Evolutionary conservation across 805 yeast species (phyloP).

Genomic region (Metschnikowia borealis): DNA sequence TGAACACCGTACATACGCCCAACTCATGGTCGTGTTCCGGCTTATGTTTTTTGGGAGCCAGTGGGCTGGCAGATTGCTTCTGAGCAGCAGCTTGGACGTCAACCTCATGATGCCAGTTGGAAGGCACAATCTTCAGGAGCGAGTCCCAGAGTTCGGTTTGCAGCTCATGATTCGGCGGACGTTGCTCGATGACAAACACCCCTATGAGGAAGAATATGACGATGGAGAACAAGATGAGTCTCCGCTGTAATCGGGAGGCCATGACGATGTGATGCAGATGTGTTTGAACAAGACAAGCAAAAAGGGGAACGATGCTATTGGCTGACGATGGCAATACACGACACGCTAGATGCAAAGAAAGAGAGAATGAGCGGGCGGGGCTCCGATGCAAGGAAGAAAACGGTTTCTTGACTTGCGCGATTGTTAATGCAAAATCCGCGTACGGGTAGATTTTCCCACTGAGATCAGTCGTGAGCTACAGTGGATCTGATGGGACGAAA

Average conservation of each 20-base stretch:
- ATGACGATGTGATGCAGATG: not conserved
- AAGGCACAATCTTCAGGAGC: conserved; percentile 11
- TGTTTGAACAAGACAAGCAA: not conserved
- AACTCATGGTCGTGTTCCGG: conserved; percentile 10
- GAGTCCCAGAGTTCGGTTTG: conserved; percentile 9
- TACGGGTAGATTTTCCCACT: not conserved
- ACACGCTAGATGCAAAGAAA: not conserved
- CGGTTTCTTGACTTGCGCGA: not conserved
- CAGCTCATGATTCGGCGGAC: conserved; percentile 11
- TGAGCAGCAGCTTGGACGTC: not conserved
- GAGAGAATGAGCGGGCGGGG: not conserved
- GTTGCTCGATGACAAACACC: conserved; percentile 14
- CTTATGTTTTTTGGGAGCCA: not conserved
- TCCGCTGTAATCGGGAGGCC: conserved; percentile 12
- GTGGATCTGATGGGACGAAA: not conserved
- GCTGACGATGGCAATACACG: not conserved
- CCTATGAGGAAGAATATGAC: conserved; percentile 16
- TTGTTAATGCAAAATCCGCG: not conserved
- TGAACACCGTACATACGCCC: conserved; percentile 42
- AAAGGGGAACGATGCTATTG: not conserved
- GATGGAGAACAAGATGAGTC: conserved; percentile 10
- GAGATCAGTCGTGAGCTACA: not conserved
- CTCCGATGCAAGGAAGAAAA: not conserved
- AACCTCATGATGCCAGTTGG: conserved; percentile 2
- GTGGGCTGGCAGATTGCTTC: not conserved